Conservation (phyloP, 371 early-diverging fungal genomes). For the Zychaea mexicana region DNA sequence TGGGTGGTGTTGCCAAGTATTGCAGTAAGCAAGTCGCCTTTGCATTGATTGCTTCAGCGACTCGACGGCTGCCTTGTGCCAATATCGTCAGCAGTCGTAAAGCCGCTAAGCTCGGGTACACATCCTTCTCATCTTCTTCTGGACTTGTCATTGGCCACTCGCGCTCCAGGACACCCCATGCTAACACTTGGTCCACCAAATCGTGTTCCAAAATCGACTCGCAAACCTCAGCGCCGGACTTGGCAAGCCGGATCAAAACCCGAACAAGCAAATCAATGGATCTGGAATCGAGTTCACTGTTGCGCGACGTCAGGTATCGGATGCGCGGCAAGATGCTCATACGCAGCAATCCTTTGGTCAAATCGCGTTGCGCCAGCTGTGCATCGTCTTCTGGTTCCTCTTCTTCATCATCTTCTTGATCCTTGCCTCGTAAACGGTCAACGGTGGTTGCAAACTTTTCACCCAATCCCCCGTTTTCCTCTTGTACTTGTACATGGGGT, state of each 20-base stretch:
- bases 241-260: conserved; percentile 49
- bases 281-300: conserved; percentile 38
- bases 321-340: conserved; percentile 62
- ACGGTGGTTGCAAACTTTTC: conserved; percentile 21
- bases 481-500: conserved; percentile 7
- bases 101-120: conserved; percentile 43
- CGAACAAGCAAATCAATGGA: conserved; percentile 47
- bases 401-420: conserved; percentile 16
- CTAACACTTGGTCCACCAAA: conserved; percentile 45
- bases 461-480: conserved; percentile 1
- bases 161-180: conserved; percentile 40
- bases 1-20: conserved; percentile 46
- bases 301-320: conserved; percentile 47
- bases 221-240: conserved; percentile 46
- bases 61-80: conserved; percentile 45
- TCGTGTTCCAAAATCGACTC: conserved; percentile 51
- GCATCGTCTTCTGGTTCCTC: conserved; percentile 37
- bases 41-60: conserved; percentile 43
- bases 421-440: conserved; percentile 2
- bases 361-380: conserved; percentile 51
- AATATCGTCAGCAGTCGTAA: conserved; percentile 43
- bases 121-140: conserved; percentile 10
- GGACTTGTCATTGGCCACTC: conserved; percentile 55
- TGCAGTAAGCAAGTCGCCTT: conserved; percentile 39
- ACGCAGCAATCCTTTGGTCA: conserved; percentile 52